phyloP scores from a whole-genome alignment of 805 yeast species.

The Ogataea wickerhamii region DNA sequence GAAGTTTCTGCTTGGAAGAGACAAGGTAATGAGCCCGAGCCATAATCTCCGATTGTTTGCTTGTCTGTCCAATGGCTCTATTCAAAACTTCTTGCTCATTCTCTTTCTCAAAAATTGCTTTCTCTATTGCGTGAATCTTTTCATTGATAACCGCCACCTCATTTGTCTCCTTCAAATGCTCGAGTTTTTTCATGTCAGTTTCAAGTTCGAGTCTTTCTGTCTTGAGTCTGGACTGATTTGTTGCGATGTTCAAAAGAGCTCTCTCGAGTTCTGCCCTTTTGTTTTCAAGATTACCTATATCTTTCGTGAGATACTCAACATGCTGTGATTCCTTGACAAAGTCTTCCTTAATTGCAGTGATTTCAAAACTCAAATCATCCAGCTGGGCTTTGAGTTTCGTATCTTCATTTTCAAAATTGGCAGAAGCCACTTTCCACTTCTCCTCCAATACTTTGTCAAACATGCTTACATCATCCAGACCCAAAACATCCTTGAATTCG shows the following conservation, averaged over 20 bases:
- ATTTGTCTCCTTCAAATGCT: slow-evolving; percentile 27
- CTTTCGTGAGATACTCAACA: slow-evolving; percentile 38
- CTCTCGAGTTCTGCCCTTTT: slow-evolving; percentile 36
- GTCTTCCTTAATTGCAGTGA: slow-evolving; percentile 27
- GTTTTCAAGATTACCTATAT: slow-evolving; percentile 35
- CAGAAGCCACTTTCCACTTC: slow-evolving; percentile 4
- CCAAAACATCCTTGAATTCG: slow-evolving; percentile 7
- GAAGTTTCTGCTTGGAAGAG: slow-evolving; percentile 8
- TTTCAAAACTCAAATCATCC: slow-evolving; percentile 15
- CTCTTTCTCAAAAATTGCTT: slow-evolving; percentile 36
- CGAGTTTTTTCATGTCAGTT: slow-evolving; percentile 35
- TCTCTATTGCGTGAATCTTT: slow-evolving; percentile 38
- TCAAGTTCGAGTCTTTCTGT: slow-evolving; percentile 42
- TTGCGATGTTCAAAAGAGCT: slow-evolving; percentile 36
- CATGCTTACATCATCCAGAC: slow-evolving; percentile 3
- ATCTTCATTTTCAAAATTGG: slow-evolving; percentile 2
- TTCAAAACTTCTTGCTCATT: slow-evolving; percentile 50
- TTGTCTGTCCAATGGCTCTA: slow-evolving; percentile 46
- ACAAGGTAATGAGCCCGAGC: slow-evolving; percentile 43
- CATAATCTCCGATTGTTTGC: slow-evolving; percentile 54
- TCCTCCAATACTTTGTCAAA: slow-evolving; percentile 12
- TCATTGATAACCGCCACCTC: slow-evolving; percentile 29
- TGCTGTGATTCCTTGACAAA: slow-evolving; percentile 43
- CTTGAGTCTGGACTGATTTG: slow-evolving; percentile 46
- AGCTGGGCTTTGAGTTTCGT: slow-evolving; percentile 7